Percentiles rank a stretch among this genome's conserved stretches.
Conservation (phyloP, 345 rosid species). For the Pistacia vera region DNA sequence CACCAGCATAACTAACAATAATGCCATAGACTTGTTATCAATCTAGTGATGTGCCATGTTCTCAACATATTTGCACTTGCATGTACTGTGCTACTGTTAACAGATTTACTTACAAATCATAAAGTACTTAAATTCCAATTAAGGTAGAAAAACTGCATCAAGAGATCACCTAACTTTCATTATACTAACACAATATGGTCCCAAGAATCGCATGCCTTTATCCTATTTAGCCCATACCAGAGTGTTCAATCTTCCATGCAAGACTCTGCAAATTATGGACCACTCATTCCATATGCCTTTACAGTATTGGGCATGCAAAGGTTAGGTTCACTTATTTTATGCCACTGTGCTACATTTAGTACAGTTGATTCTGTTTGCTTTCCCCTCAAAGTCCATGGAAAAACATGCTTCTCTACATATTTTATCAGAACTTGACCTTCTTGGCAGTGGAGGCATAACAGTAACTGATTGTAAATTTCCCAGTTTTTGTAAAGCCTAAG, state of each 20-base stretch:
- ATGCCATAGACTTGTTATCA: slow-evolving; percentile 8
- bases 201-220: slow-evolving; percentile 16
- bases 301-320: slow-evolving; percentile 4
- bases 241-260: slow-evolving; percentile 14
- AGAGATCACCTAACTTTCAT: not conserved
- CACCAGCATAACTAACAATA: slow-evolving; percentile 25
- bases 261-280: slow-evolving; percentile 23
- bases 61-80: not conserved
- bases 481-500: too few relatives aligned
- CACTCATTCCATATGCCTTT: slow-evolving; percentile 9
- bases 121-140: not conserved
- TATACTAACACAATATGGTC: slow-evolving; percentile 1
- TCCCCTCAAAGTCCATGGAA: not conserved
- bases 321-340: not conserved
- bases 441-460: not conserved
- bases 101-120: too few relatives aligned
- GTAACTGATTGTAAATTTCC: too few relatives aligned
- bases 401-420: not conserved
- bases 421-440: not conserved
- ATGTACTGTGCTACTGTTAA: too few relatives aligned
- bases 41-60: slow-evolving; percentile 3
- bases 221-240: slow-evolving; percentile 10
- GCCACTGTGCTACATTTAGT: not conserved
- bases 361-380: not conserved
- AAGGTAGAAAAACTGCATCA: not conserved